Base-by-base conservation (phyloP, 768 basidiomycete species). In the Xanthoconium purpureum region DNA sequence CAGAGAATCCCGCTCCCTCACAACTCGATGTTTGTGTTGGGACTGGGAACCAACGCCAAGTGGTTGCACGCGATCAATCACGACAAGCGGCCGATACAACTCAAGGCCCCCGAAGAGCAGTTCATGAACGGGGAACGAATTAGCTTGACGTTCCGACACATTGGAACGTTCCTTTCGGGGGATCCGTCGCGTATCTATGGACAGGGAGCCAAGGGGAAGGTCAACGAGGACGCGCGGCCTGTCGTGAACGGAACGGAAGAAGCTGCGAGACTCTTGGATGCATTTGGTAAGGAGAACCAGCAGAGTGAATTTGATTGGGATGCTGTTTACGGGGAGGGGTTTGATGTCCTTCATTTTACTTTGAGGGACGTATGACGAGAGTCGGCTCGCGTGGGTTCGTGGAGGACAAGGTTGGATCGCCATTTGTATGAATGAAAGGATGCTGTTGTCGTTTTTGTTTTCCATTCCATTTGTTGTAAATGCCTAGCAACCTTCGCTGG, bases 21-120 rank as follows among this genome's bases (percentile, higher is more conserved):
- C 63, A 91, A 89, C 67, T 90, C 88, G 6, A 84, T 91, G 79
- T 91, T 93, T 67, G 84, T 90, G 56, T 75, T 92, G 75, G 89
- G 89, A 1, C 78, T 83, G 6, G 76, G 78, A 51, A 91, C 89
- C 47, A 93, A 93, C 62, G 74, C 75, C 52, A 78, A 77, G 55
- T 92, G 89, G 87, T 73, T 91, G 52, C 90, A 93, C 64, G 83
- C 81, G 40, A 88, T 93, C 60, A 82, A 84, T 56, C 82, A 83
- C 52, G 90, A 92, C 73, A 91, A 88, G 59, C 85, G 91, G 1
- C 80, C 82, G 4, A 56, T 77, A 4, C 56, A 66, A 7, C 66
- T 71, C 4, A 92, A 91, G 69, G 75, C 78, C 2, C 65, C 68
- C 3, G 79, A 73, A 28, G 90, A 92, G 71, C 78, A 70, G 32